phyloP scores from a whole-genome alignment of 2,329 filamentous ascomycete species.

The Aciculosporium take region DNA sequence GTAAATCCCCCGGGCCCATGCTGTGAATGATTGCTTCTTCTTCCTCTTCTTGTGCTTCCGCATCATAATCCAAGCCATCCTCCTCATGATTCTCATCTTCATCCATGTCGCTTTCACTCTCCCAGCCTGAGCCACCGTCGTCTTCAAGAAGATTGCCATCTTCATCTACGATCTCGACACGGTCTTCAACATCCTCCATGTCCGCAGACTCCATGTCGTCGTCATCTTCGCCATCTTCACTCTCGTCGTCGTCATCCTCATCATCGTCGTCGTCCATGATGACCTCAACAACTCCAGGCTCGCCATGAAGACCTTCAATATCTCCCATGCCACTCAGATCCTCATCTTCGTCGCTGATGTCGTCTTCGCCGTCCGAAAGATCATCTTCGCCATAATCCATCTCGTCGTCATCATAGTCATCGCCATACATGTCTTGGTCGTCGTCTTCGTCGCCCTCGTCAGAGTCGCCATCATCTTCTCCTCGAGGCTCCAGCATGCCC shows the following conservation, averaged over 20 bases:
- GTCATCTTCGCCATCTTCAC: constrained; percentile 40
- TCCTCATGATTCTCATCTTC: constrained; percentile 39
- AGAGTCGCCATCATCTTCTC: constrained; percentile 71
- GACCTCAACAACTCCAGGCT: constrained; percentile 53
- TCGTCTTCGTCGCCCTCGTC: constrained; percentile 60
- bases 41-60: constrained; percentile 39
- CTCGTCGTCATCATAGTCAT: constrained; percentile 80
- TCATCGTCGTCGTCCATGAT: constrained; percentile 64
- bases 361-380: constrained; percentile 66
- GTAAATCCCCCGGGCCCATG: constrained; percentile 29
- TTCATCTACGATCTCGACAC: constrained; percentile 47
- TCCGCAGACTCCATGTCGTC: constrained; percentile 30
- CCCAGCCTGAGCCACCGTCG: constrained; percentile 46
- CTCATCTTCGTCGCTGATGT: constrained; percentile 82
- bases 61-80: constrained; percentile 41
- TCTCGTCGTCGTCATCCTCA: constrained; percentile 44
- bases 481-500: constrained; percentile 79
- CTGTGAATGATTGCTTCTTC: constrained; percentile 34
- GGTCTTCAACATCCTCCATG: constrained; percentile 39
- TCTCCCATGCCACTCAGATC: constrained; percentile 71
- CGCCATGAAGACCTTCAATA: constrained; percentile 59
- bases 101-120: constrained; percentile 44
- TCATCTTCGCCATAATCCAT: constrained; percentile 84
- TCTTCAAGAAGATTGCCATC: constrained; percentile 44
- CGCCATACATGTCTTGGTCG: constrained; percentile 85